phyloP scores from a whole-genome alignment of 2,329 filamentous ascomycete species.

The Colletotrichum musicola region DNA sequence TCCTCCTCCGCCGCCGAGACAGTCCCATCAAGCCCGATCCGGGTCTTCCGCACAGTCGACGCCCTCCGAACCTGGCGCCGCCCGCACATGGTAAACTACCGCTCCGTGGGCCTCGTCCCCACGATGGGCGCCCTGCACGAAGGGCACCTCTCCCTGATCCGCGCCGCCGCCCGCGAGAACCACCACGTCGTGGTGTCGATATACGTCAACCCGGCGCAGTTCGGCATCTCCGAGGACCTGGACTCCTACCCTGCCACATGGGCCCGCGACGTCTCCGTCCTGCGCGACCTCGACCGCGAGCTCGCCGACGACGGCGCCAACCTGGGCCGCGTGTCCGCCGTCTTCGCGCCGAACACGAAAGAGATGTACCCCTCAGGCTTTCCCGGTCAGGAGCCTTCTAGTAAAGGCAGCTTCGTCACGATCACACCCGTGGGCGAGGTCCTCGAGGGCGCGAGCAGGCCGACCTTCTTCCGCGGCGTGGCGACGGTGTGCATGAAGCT shows the following conservation, averaged over 20 bases:
- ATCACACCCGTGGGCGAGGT: conserved; percentile 87
- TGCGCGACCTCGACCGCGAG: conserved; percentile 78
- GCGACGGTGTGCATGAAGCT: conserved; percentile 95
- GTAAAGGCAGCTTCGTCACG: conserved; percentile 88
- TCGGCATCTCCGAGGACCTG: conserved; percentile 89
- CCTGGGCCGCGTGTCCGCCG: conserved; percentile 78
- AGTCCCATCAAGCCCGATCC: conserved; percentile 70
- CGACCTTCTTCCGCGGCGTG: conserved; percentile 96
- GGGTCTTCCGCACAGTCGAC: conserved; percentile 81
- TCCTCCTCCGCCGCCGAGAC: conserved; percentile 52
- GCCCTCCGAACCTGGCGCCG: conserved; percentile 78
- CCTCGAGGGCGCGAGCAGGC: conserved; percentile 86
- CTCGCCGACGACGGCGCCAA: conserved; percentile 72
- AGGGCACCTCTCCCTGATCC: conserved; percentile 88
- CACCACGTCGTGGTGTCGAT: conserved; percentile 90
- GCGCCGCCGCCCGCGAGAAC: conserved; percentile 85
- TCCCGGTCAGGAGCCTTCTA: conserved; percentile 78
- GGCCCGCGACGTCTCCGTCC: conserved; percentile 77
- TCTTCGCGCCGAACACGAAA: conserved; percentile 86
- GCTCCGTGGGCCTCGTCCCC: conserved; percentile 87
- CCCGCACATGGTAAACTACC: conserved; percentile 73
- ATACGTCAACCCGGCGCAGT: conserved; percentile 97
- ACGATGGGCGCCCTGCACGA: conserved; percentile 98
- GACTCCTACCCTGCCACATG: conserved; percentile 91
- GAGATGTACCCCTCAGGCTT: conserved; percentile 91